Evolutionary conservation across 2,329 filamentous ascomycete genomes (phyloP), one percentile per base, ranked within the genome.

Genomic region (Cladosporium sp.): DNA sequence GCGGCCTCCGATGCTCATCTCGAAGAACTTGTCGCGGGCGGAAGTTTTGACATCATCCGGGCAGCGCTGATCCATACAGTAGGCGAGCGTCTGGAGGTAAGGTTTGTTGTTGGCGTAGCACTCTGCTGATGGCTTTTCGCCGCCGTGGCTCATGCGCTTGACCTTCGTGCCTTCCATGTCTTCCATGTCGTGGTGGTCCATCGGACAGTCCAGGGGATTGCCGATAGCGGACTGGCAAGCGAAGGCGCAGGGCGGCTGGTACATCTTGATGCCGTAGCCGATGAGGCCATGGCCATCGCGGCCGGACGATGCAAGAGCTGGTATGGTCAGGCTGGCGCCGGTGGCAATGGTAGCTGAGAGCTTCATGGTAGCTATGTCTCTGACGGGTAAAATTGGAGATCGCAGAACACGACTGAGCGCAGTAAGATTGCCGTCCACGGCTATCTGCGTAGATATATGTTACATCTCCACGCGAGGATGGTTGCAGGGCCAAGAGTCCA

Each of bases 1-100:
- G 25, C 54, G 63, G 11, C 51, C 58, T 34, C 69, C 59, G 65
- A 70, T 21, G 67, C 70, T n/a, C 68, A 66, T 18, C 39, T 68
- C 65, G 64, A 76, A 78, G 67, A 73, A 78, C 43, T 69, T 66
- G 13, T 71, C 74, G 25, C 76, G 68, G 39, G 69, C 66, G 56
- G 72, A 72, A 7, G 58, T 63, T 26, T 69, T 64, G 7, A 68
- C 53, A 28, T 71, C 66, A 8, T 66, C 54, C 18, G 54, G 25
- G 63, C 75, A 77, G 23, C 70, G 70, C 5, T 64, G 54, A 0
- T 68, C 63, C 32, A 76, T 69, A 62, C 76, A 77, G 48, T 71
- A 74, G 4, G 75, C 71, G 4, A 77, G 66, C 1, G 71, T 74
- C 46, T 71, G 66, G 3, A 76, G 68, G 61, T 69, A 77, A 1